Evolutionary conservation across 2,329 filamentous ascomycete species (phyloP).

Genomic region (Paraphoma sp.): DNA sequence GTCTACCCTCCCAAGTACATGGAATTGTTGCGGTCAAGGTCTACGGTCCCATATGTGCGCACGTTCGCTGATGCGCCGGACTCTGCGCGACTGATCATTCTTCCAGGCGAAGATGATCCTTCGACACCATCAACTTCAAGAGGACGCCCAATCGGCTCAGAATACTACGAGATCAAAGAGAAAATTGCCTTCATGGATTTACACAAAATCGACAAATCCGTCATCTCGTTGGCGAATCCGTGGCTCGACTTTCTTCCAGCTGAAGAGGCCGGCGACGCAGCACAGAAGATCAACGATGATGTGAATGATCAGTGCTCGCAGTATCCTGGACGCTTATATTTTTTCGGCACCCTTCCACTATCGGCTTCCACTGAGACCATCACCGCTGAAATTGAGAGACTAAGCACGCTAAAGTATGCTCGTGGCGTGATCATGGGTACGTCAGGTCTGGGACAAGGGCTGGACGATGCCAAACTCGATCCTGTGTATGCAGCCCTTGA

Average conservation of each 20-base stretch:
- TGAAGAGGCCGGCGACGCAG: constrained; percentile 67
- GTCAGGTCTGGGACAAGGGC: constrained; percentile 76
- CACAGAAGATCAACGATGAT: constrained; percentile 76
- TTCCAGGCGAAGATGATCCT: constrained; percentile 63
- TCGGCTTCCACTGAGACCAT: constrained; percentile 69
- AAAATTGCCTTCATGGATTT: constrained; percentile 89
- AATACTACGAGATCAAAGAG: constrained; percentile 79
- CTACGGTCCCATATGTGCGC: constrained; percentile 73
- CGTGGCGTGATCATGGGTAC: constrained; percentile 91
- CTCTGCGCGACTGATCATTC: constrained; percentile 71
- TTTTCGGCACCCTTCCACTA: constrained; percentile 82
- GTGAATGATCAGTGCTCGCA: constrained; percentile 74
- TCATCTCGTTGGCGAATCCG: constrained; percentile 89
- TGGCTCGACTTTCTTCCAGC: constrained; percentile 85
- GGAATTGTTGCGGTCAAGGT: constrained; percentile 62
- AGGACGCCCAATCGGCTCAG: constrained; percentile 81
- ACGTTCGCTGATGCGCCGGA: constrained; percentile 61
- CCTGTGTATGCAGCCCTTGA: constrained; percentile 76
- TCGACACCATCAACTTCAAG: constrained; percentile 62
- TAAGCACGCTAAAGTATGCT: constrained; percentile 69
- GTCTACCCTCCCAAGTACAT: constrained; percentile 68
- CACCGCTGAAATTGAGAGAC: constrained; percentile 68
- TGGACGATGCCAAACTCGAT: constrained; percentile 78
- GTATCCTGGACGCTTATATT: constrained; percentile 74
- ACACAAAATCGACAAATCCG: constrained; percentile 81